Base-by-base conservation (phyloP, 257 asterid species). In the Rauvolfia tetraphylla region DNA sequence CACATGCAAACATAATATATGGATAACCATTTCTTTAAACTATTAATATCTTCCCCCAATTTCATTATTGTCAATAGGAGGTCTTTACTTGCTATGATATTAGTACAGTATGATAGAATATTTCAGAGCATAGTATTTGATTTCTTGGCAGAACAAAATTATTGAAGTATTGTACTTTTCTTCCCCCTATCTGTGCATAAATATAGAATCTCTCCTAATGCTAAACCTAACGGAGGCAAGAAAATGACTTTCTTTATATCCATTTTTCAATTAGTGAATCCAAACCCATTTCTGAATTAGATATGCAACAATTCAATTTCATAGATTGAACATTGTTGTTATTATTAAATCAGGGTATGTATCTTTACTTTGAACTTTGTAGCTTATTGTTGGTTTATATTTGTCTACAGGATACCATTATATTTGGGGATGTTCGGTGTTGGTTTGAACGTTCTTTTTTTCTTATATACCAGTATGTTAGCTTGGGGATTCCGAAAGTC, bases 341-440 rank as follows among this genome's bases (percentile, higher is more conserved):
- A 49, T 38, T 66, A 34, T 66, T 66, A 20, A 34, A 34, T 62
- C 1, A 18, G 48, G 46, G 46, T 66, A 2, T 66, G 27, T 20
- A 66, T 66, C 71, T 66, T 66, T 66, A 36, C 48, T 13, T 20
- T 22, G 31, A 66, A 36, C 5, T 36, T 12, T 36, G 75, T 63
- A 38, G 11, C 34, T 38, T 15, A 73, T 33, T 68, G 38, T 44
- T 54, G 59, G 9, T 71, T 57, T 44, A 36, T 76, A 68, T 73
- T 63, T 67, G 22, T 76, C 38, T 78, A 85, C 89, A 88, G 93
- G 82, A 73, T 79, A 79, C 93, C 93, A 14, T 76, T 87, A 82
- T 82, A 82, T 82, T 41, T 86, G 41, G 93, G 91, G 82, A 79
- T 88, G 88, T 75, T 84, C 75, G 87, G 88, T 76, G 81, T 88